These are phyloP conservation scores for Exophiala sp. DNA, from an alignment of 2,329 filamentous ascomycete species.

Conservation along the genomic window DNA sequence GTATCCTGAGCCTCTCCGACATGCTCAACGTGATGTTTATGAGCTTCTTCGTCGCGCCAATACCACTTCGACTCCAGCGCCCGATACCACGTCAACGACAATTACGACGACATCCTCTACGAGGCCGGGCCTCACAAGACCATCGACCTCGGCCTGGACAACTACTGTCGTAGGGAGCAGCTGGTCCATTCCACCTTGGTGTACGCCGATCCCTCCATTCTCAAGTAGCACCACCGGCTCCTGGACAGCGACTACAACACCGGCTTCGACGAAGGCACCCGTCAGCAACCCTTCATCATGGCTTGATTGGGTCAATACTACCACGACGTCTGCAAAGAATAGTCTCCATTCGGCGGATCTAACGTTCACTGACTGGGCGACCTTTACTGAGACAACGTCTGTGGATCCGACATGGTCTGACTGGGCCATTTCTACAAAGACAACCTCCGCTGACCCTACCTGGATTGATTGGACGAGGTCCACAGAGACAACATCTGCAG, in stretches of 20 bases:
- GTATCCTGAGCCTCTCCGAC: constrained; percentile 1
- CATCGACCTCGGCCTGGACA: not conserved
- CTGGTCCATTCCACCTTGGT: not conserved
- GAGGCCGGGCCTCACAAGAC: not conserved
- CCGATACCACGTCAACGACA: not conserved
- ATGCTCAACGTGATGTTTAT: not conserved
- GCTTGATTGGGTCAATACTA: not conserved
- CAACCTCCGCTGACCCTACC: not conserved
- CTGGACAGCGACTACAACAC: not conserved
- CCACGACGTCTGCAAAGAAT: not conserved
- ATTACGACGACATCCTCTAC: not conserved
- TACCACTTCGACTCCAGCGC: not conserved
- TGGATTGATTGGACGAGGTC: not conserved
- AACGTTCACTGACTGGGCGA: too few relatives aligned
- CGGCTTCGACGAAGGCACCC: not conserved
- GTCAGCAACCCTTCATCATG: not conserved
- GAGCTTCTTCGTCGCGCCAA: not conserved
- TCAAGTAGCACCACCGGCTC: not conserved
- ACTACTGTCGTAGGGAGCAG: not conserved
- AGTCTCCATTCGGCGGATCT: too few relatives aligned
- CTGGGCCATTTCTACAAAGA: too few relatives aligned
- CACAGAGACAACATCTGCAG: not conserved
- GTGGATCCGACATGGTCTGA: too few relatives aligned
- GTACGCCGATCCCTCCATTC: not conserved
- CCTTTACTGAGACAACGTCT: too few relatives aligned